Percentiles rank a stretch among this genome's conserved stretches.
phyloP scores from a whole-genome alignment of 164 flowering plant species.

The Vitis vinifera region DNA sequence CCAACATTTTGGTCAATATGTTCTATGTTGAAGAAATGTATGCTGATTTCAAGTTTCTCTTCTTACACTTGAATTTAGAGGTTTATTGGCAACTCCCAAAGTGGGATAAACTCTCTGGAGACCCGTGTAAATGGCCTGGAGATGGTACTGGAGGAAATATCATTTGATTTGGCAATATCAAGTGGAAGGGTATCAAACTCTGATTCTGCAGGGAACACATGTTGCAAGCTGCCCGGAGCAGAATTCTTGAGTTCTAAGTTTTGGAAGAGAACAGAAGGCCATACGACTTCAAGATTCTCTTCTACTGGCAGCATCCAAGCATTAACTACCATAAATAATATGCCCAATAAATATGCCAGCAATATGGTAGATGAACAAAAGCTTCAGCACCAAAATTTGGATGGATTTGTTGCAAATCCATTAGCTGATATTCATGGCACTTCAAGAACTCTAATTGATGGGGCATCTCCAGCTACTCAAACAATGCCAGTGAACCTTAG shows the following conservation, averaged over 20 bases:
- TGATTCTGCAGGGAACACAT: constrained; percentile 48
- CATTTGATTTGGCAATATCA: constrained; percentile 70
- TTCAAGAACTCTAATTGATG: constrained; percentile 15
- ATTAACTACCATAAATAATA: constrained; percentile 16
- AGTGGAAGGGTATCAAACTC: constrained; percentile 54
- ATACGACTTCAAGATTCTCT: constrained; percentile 38
- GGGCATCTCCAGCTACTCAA: constrained; percentile 17
- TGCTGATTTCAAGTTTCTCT: background rate
- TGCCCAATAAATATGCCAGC: constrained; percentile 28
- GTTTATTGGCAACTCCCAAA: constrained; percentile 87
- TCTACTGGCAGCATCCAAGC: constrained; percentile 27
- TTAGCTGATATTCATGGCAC: constrained; percentile 37
- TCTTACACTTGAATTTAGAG: constrained; percentile 39
- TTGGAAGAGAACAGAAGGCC: constrained; percentile 75
- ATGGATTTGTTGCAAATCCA: constrained; percentile 44
- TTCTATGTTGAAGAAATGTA: background rate
- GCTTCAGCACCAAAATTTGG: constrained; percentile 33
- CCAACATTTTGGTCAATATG: too few species aligned
- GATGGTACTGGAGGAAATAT: constrained; percentile 82
- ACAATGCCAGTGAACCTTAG: constrained; percentile 12
- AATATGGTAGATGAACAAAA: constrained; percentile 31
- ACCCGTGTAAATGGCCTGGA: constrained; percentile 91
- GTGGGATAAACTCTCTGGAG: constrained; percentile 78
- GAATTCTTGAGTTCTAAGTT: constrained; percentile 89
- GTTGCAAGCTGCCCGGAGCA: constrained; percentile 84